These are phyloP conservation scores for Cutaneotrichosporon spelunceum DNA, from an alignment of 1,284 basidiomycete species.

Conservation along the genomic window DNA sequence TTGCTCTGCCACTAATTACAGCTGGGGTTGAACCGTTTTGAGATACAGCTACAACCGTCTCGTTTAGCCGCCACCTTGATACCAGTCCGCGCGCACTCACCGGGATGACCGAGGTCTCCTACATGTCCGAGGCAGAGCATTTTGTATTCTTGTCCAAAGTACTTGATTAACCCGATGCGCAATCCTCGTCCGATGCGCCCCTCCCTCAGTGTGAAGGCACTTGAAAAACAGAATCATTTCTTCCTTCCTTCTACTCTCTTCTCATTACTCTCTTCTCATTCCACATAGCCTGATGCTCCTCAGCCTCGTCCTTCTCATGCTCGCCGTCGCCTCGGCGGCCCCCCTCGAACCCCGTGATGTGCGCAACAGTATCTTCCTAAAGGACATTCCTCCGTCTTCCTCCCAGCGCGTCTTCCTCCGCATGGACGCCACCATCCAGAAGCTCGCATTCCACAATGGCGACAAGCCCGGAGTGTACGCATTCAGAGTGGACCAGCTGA, in stretches of 20 bases:
- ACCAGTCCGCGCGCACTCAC: too few relatives aligned
- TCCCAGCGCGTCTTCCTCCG: neutral
- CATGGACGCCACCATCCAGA: neutral
- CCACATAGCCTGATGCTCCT: neutral
- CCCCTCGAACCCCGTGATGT: neutral
- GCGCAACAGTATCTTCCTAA: neutral
- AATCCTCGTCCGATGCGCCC: too few relatives aligned
- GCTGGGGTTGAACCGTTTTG: too few relatives aligned
- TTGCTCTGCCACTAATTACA: too few relatives aligned
- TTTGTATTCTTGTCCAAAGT: too few relatives aligned
- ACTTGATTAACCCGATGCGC: too few relatives aligned
- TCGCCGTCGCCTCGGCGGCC: neutral
- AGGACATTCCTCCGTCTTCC: neutral
- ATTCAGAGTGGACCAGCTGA: neutral
- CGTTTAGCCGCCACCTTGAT: too few relatives aligned
- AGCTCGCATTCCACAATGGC: neutral
- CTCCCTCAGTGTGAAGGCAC: too few relatives aligned
- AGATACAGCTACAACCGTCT: too few relatives aligned
- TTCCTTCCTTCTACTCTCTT: neutral
- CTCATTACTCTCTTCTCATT: neutral
- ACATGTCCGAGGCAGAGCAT: too few relatives aligned
- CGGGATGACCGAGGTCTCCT: too few relatives aligned
- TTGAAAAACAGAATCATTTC: too few relatives aligned
- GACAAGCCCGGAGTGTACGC: neutral
- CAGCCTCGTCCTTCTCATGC: neutral